Evolutionary conservation across 1,284 basidiomycete species (phyloP), one percentile per base, ranked within the genome.

Genomic region (Ganoderma lucidum): DNA sequence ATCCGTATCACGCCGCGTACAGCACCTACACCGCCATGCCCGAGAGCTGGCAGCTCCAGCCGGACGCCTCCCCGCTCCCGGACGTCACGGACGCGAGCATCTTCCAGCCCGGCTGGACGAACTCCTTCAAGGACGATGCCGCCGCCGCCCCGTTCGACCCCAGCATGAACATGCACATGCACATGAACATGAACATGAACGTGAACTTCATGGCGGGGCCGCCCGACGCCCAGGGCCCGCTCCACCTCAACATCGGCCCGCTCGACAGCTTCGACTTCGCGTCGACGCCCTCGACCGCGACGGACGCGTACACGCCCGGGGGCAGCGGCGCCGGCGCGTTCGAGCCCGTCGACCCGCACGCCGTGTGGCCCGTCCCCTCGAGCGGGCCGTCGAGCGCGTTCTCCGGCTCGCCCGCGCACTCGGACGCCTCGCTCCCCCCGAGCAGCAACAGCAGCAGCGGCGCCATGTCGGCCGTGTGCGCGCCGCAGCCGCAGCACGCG

Each of bases 61-160:
- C 80, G 1, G 83, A 84, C 67, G 75, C 81, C 61, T 83, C 83
- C 1, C 83, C 85, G 8, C 82, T 88, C 1, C 87, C 87, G 0
- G 88, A 86, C 28, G 81, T 84, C n/a, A 81, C 72, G 42, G 72
- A 87, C 71, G 81, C 83, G 1, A 81, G 81, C 60, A 78, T 89
- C 63, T 89, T 89, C 78, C 81, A 89, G 37, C 79, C 81, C 1
- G 76, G 72, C 58, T 73, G 72, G 72, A 63, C 68, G 66, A 71
- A 62, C 66, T 60, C 80, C 3, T 88, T 85, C 78, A 77, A 85
- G 62, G 79, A 81, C 69, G 77, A 78, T 28, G 77, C 77, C 56
- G 75, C 77, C 45, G 75, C 77, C 48, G 48, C 23, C 3, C 48
- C 48, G 23, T 51, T 51, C 48, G 48, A 51, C 48, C 48, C 48